These are phyloP conservation scores for Gypsophila paniculata DNA, from an alignment of 179 eudicot genomes.

Conservation along the genomic window DNA sequence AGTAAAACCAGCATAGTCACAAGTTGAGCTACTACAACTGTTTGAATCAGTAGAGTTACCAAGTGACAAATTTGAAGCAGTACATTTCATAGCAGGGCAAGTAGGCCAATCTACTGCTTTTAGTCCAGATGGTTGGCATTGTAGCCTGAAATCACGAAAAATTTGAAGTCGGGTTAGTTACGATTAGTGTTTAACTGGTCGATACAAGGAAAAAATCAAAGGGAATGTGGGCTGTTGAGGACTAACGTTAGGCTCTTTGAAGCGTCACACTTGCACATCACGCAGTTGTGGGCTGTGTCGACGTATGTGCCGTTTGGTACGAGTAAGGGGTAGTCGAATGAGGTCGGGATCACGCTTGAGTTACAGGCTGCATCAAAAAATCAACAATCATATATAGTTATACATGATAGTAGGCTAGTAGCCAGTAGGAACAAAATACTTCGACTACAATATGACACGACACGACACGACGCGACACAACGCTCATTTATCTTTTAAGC, in stretches of 20 bases:
- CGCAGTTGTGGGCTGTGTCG: slow-evolving; percentile 58
- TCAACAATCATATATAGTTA: not conserved
- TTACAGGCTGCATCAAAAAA: slow-evolving; percentile 51
- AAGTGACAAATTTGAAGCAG: slow-evolving; percentile 30
- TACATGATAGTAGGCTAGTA: too few relatives aligned
- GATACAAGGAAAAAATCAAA: not conserved
- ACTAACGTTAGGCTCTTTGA: slow-evolving; percentile 57
- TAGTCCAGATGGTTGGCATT: slow-evolving; percentile 52
- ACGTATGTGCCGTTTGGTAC: slow-evolving; percentile 52
- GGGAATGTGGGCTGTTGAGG: not conserved
- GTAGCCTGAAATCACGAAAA: slow-evolving; percentile 38
- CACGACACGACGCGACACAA: too few relatives aligned
- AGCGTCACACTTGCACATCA: slow-evolving; percentile 58
- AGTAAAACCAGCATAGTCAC: slow-evolving; percentile 63
- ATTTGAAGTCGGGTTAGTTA: not conserved
- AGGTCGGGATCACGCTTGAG: slow-evolving; percentile 41
- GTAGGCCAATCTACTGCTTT: slow-evolving; percentile 40
- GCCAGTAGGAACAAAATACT: too few relatives aligned
- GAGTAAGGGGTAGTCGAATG: slow-evolving; percentile 60
- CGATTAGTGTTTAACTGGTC: not conserved
- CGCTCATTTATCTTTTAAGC: too few relatives aligned
- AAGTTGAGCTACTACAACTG: slow-evolving; percentile 44
- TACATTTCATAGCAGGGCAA: slow-evolving; percentile 52
- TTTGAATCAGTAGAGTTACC: slow-evolving; percentile 47
- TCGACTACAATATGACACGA: too few relatives aligned